phyloP scores from a whole-genome alignment of 1,139 yeast genomes.

The Hanseniaspora uvarum region DNA sequence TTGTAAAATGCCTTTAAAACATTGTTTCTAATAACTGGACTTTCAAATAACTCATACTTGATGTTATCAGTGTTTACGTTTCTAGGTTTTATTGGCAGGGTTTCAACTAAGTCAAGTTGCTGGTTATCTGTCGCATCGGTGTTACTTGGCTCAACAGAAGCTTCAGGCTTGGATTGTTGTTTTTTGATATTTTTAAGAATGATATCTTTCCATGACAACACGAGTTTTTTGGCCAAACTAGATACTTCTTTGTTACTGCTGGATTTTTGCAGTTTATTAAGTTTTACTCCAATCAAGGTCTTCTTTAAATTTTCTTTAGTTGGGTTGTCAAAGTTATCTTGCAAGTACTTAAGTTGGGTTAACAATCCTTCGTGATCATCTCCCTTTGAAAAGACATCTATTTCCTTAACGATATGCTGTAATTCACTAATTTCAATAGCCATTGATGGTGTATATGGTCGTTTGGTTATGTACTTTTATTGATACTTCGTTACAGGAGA shows the following conservation, averaged over 20 bases:
- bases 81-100: conserved; percentile 46
- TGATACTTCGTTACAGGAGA: too few relatives aligned
- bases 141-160: conserved; percentile 15
- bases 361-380: conserved; percentile 53
- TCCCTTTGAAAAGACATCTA: conserved; percentile 52
- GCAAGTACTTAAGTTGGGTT: conserved; percentile 55
- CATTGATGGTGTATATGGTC: not conserved
- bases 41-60: conserved; percentile 46
- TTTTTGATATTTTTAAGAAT: conserved; percentile 16
- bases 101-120: conserved; percentile 30
- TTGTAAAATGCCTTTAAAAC: conserved; percentile 77
- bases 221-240: conserved; percentile 20
- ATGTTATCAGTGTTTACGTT: conserved; percentile 58
- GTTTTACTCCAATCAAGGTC: conserved; percentile 97
- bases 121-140: conserved; percentile 24
- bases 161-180: conserved; percentile 12
- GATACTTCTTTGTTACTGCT: conserved; percentile 16
- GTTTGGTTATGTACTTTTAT: not conserved
- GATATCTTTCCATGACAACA: conserved; percentile 31
- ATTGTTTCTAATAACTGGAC: conserved; percentile 46
- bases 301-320: conserved; percentile 76
- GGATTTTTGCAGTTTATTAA: conserved; percentile 69
- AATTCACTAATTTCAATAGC: conserved; percentile 67
- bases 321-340: conserved; percentile 61
- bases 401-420: conserved; percentile 52